A percentile compares a stretch with the other conserved stretches of the same genome.
These are phyloP conservation scores for Phytophthora pluvialis DNA, from an alignment of 352 stramenopile species.

Conservation along the genomic window DNA sequence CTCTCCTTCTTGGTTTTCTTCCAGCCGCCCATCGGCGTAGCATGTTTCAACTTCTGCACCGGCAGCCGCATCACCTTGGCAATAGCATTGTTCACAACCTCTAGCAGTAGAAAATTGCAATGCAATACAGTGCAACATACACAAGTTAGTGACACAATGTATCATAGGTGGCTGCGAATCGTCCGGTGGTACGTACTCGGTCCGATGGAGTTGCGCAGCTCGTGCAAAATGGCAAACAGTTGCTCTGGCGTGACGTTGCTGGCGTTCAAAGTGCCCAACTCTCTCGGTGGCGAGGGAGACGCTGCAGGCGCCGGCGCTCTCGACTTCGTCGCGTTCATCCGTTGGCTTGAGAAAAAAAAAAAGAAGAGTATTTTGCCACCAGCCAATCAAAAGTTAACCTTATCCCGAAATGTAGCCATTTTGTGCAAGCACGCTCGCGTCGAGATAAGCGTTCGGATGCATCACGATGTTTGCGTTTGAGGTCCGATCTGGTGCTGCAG, in stretches of 20 bases:
- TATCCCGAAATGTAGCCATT: conserved; percentile 24
- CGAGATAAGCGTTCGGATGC: conserved; percentile 69
- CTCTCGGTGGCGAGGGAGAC: conserved; percentile 16
- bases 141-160: conserved; percentile 17
- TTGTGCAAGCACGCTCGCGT: conserved; percentile 44
- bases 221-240: conserved; percentile 71
- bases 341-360: conserved; percentile 15
- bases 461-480: conserved; percentile 29
- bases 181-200: conserved; percentile 46
- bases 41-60: conserved; percentile 11
- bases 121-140: not conserved
- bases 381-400: conserved; percentile 23
- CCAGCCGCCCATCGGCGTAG: conserved; percentile 2
- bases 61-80: conserved; percentile 59
- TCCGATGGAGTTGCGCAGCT: conserved; percentile 67
- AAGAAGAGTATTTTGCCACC: conserved; percentile 2
- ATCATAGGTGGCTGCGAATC: conserved; percentile 8
- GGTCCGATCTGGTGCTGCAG: not conserved
- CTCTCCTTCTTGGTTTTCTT: conserved; percentile 40
- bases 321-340: conserved; percentile 19
- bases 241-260: conserved; percentile 48
- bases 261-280: conserved; percentile 37
- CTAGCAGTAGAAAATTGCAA: conserved; percentile 39
- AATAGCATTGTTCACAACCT: conserved; percentile 75
- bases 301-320: not conserved